Conservation (phyloP, 202 grass and related monocot species). For the Setaria viridis region DNA sequence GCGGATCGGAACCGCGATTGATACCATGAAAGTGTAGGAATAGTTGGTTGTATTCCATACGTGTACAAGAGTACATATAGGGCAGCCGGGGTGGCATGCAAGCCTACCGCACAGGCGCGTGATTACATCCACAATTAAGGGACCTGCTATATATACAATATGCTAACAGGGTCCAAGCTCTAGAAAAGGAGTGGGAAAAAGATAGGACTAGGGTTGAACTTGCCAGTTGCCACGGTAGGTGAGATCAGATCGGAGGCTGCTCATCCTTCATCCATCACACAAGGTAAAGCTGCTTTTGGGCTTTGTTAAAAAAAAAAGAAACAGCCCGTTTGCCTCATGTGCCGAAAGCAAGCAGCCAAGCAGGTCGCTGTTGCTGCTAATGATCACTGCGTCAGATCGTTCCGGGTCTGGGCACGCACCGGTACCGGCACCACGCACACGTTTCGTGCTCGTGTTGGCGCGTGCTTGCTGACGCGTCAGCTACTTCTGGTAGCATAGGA, state of each 20-base stretch:
- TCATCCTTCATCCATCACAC: neutral
- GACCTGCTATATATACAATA: too few species aligned
- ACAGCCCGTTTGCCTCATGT: neutral
- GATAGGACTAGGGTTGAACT: neutral
- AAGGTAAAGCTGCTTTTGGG: neutral
- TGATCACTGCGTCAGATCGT: neutral
- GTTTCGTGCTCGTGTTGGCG: constrained; percentile 22
- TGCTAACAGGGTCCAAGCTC: too few species aligned
- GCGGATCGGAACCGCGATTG: too few species aligned
- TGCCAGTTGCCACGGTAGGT: neutral
- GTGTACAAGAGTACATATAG: too few species aligned
- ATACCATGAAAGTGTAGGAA: too few species aligned
- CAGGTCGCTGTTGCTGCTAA: neutral
- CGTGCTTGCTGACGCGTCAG: constrained; percentile 5
- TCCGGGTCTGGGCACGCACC: neutral
- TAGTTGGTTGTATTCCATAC: too few species aligned
- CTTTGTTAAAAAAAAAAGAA: neutral
- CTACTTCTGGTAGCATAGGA: neutral
- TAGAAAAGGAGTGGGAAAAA: neutral
- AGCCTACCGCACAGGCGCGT: too few species aligned
- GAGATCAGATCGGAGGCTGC: neutral
- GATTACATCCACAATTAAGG: too few species aligned
- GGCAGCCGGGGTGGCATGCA: too few species aligned
- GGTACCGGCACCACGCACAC: neutral
- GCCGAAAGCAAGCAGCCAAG: neutral